These are phyloP conservation scores for Gastrolobium villosum DNA, from an alignment of 306 rosid genomes.

Conservation along the genomic window DNA sequence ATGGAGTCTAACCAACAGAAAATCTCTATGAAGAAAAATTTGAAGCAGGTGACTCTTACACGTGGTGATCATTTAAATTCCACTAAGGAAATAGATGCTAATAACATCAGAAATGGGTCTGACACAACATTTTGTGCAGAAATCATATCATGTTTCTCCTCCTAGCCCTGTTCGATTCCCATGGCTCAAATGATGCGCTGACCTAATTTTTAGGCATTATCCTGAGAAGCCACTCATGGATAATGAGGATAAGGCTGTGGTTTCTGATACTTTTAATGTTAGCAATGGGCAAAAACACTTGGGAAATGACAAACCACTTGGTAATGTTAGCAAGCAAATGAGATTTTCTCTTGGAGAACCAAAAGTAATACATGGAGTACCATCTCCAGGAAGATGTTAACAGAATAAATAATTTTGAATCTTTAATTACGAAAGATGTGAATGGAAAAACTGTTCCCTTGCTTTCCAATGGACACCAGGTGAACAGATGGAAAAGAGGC, in stretches of 20 bases:
- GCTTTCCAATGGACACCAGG: constrained; percentile 36
- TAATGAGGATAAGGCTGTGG: constrained; percentile 44
- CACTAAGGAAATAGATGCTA: no score
- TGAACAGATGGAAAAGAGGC: constrained; percentile 59
- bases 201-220: no score
- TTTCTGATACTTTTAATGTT: constrained; percentile 35
- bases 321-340: constrained; percentile 42
- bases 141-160: no score
- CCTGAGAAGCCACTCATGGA: constrained; percentile 32
- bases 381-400: constrained; percentile 43
- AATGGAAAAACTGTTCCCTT: constrained; percentile 37
- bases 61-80: constrained; percentile 2
- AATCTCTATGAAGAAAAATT: constrained; percentile 55
- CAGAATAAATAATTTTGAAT: not conserved
- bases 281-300: constrained; percentile 28
- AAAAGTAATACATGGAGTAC: constrained; percentile 67
- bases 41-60: constrained; percentile 54
- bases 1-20: constrained; percentile 59
- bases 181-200: no score
- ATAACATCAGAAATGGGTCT: no score
- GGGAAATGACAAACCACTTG: constrained; percentile 42
- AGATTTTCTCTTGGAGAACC: constrained; percentile 39
- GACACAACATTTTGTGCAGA: no score
- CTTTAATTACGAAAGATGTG: constrained; percentile 40
- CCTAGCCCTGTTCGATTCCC: no score